Evolutionary conservation across 2,329 filamentous ascomycete species (phyloP).

Genomic region (Sporothrix brasiliensis): DNA sequence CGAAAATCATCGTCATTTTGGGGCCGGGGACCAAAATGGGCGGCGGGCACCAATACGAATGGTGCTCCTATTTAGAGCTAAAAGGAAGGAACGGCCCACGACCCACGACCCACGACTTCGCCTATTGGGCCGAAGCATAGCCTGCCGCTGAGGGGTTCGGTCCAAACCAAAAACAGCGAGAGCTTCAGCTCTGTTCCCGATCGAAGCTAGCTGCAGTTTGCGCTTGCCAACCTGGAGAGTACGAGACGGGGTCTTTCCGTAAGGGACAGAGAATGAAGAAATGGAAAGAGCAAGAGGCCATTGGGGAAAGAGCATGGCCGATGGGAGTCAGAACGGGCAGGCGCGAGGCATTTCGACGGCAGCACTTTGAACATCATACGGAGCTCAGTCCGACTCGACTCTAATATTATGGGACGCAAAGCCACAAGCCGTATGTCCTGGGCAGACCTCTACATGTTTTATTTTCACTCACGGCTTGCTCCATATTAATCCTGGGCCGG

Average conservation of each 20-base stretch:
- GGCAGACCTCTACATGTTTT: neutral
- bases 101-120: constrained; percentile 4
- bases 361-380: neutral
- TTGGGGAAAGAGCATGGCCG: neutral
- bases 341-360: constrained; percentile 6
- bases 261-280: neutral
- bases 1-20: constrained; percentile 6
- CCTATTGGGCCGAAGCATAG: constrained; percentile 18
- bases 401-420: constrained; percentile 12
- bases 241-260: too few relatives aligned
- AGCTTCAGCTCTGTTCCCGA: neutral
- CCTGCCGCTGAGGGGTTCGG: neutral
- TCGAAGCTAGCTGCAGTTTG: neutral
- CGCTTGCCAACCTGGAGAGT: neutral
- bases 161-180: constrained; percentile 8
- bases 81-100: constrained; percentile 34
- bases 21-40: neutral
- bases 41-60: constrained; percentile 23
- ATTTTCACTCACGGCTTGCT: constrained; percentile 19
- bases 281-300: neutral
- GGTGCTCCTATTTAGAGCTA: constrained; percentile 20
- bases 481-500: constrained; percentile 8
- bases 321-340: neutral
- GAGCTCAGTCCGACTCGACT: constrained; percentile 12
- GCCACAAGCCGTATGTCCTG: neutral